A percentile compares a stretch with the other conserved stretches of the same genome.
Evolutionary conservation across 495 filamentous ascomycete genomes (phyloP).

Genomic region (Xylaria cubensis): DNA sequence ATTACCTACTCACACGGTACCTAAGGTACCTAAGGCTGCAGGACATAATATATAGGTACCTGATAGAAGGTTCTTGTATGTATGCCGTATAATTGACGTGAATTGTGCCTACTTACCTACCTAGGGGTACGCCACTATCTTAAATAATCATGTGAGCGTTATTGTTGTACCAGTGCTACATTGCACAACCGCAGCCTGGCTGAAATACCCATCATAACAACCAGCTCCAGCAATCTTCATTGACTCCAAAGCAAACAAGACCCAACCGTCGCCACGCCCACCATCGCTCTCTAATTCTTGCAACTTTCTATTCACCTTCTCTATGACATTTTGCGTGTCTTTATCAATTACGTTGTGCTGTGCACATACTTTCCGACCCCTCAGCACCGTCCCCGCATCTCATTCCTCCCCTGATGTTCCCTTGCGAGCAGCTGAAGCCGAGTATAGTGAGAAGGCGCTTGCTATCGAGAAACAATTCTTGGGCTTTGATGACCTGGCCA

Average conservation of each 20-base stretch:
- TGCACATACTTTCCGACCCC: not conserved
- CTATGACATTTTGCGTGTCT: not conserved
- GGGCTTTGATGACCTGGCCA: not conserved
- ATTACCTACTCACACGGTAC: not conserved
- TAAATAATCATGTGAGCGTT: not conserved
- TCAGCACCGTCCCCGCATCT: conserved; percentile 1
- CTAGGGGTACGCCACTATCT: not conserved
- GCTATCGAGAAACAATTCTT: not conserved
- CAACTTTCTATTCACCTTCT: not conserved
- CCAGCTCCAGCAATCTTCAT: not conserved
- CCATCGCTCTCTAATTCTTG: not conserved
- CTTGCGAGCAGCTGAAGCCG: not conserved
- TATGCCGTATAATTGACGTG: not conserved
- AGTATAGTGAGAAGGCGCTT: not conserved
- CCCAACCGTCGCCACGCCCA: not conserved
- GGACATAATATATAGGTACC: not conserved
- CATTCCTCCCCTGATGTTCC: not conserved
- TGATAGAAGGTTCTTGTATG: not conserved
- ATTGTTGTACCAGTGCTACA: not conserved
- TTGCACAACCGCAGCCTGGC: not conserved
- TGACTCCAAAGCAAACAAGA: not conserved
- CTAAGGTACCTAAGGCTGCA: not conserved
- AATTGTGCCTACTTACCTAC: not conserved
- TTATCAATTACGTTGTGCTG: not conserved
- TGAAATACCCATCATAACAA: not conserved